Evolutionary conservation across 495 filamentous ascomycete genomes (phyloP), one percentile per base, ranked within the genome.

Genomic region (Xylaria nigripes): DNA sequence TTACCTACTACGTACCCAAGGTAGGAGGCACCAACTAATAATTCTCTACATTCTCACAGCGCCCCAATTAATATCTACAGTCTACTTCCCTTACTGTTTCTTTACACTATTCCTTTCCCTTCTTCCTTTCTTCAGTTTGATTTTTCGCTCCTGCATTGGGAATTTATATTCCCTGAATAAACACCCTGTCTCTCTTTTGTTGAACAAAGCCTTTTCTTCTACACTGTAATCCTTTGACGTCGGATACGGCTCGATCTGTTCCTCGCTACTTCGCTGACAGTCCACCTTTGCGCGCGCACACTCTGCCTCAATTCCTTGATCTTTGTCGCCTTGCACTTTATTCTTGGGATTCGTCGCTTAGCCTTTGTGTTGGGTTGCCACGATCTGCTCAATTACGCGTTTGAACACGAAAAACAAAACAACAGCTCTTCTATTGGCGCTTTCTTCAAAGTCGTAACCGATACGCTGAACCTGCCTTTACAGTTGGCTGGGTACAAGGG

Each of bases 71-170:
- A 40, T 40, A 36, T 36, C 32, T 36, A 29, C 32, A 2, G 46
- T 23, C 10, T 25, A 27, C 32, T 41, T 50, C 23, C 32, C 22
- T 2, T 38, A 18, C 29, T 34, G 30, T 36, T 34, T 58, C 57
- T 48, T 42, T 22, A n/a, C n/a, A n/a, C n/a, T n/a, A n/a, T n/a
- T n/a, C n/a, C n/a, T n/a, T 47, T 54, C 47, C 54, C 48, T 36
- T 42, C 55, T 59, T 48, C 45, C 52, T 43, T 68, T 57, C 56
- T 44, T 47, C 38, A 40, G 36, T 25, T 46, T 41, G 38, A 54
- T 45, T 38, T 25, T 50, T 29, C 36, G 32, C 27, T 47, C 25
- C 12, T 41, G n/a, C 22, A 47, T 48, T 44, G 10, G 32, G 36
- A 48, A 47, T 54, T 43, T 41, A 41, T 32, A 18, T 15, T n/a